phyloP scores from a whole-genome alignment of 371 early-diverging fungal genomes.

The Mortierella sp. region DNA sequence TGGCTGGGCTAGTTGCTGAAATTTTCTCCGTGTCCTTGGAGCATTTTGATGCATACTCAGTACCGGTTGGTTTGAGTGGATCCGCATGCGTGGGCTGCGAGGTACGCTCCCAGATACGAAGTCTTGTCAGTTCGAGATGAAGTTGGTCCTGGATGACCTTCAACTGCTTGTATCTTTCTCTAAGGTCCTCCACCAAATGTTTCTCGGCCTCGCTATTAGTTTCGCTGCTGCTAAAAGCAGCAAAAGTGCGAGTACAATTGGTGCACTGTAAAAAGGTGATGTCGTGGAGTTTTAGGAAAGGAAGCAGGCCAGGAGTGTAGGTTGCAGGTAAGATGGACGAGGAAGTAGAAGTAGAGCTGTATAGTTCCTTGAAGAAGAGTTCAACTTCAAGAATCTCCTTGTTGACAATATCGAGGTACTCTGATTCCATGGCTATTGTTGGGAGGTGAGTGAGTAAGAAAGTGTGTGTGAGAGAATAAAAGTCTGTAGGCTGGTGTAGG shows the following conservation, averaged over 20 bases:
- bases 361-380: conserved; percentile 26
- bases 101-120: conserved; percentile 19
- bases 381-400: conserved; percentile 34
- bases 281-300: conserved; percentile 8
- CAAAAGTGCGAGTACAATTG: background rate
- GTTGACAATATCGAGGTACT: conserved; percentile 29
- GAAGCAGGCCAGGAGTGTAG: conserved; percentile 17
- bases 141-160: conserved; percentile 34
- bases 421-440: conserved; percentile 20
- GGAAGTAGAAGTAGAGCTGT: background rate
- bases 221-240: background rate
- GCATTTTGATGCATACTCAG: too few species aligned
- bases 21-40: too few species aligned
- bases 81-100: background rate
- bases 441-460: background rate
- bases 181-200: conserved; percentile 11
- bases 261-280: background rate
- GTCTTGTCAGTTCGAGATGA: conserved; percentile 29
- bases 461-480: too few species aligned
- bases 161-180: conserved; percentile 30
- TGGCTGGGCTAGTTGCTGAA: too few species aligned
- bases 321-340: background rate
- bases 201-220: background rate
- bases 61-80: background rate
- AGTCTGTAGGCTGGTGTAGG: too few species aligned